phyloP scores from a whole-genome alignment of 805 yeast species.

The Cyberlindnera nakhonratchasimensis region DNA sequence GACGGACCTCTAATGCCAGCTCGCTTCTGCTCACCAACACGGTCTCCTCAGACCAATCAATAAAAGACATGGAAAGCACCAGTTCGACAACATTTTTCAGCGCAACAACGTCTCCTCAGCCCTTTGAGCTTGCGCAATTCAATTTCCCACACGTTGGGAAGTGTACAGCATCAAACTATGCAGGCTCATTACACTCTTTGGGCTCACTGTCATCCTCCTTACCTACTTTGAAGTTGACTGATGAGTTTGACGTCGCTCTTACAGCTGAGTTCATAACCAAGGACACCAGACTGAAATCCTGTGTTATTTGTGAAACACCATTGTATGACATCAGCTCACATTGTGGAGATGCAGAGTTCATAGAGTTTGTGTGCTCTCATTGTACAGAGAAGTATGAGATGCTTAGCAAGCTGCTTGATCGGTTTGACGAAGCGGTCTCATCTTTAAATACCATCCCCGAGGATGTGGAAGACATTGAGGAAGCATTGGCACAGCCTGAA shows the following conservation, averaged over 20 bases:
- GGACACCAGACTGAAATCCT: constrained; percentile 33
- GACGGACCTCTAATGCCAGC: constrained; percentile 1
- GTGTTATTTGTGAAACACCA: constrained; percentile 70
- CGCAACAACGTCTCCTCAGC: constrained; percentile 8
- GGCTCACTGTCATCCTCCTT: constrained; percentile 10
- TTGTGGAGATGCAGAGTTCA: constrained; percentile 20
- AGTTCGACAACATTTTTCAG: constrained; percentile 6
- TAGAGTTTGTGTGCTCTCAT: constrained; percentile 59
- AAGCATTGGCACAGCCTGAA: constrained; percentile 13
- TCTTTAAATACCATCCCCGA: constrained; percentile 15
- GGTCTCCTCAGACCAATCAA: neutral
- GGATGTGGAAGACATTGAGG: constrained; percentile 24
- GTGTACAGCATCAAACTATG: neutral
- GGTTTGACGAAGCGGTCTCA: constrained; percentile 33
- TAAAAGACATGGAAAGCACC: constrained; percentile 1
- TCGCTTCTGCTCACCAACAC: constrained; percentile 10
- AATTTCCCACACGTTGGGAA: constrained; percentile 6
- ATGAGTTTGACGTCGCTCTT: constrained; percentile 8
- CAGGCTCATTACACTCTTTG: neutral
- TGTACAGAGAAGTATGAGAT: constrained; percentile 58
- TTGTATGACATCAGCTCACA: constrained; percentile 55
- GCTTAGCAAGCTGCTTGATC: constrained; percentile 38
- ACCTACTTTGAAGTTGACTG: constrained; percentile 20
- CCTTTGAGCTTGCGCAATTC: constrained; percentile 6
- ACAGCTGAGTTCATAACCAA: constrained; percentile 12